Evolutionary conservation across 371 early-diverging fungal genomes (phyloP).

Genomic region (Synchytrium microbalum): DNA sequence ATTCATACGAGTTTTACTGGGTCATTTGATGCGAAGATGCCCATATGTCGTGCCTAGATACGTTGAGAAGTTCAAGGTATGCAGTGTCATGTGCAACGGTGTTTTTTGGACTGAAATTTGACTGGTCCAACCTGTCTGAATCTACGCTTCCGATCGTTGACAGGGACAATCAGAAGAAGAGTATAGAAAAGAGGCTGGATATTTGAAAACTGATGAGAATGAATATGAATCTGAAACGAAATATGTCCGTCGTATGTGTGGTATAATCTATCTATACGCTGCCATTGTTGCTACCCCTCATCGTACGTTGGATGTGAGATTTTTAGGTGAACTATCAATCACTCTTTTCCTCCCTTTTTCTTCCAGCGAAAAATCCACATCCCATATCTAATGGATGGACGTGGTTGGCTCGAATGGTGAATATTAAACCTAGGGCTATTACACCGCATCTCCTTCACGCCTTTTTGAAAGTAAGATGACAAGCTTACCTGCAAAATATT

Average conservation of each 20-base stretch:
- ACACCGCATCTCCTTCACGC: conserved; percentile 57
- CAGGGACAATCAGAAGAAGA: conserved; percentile 33
- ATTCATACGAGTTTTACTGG: conserved; percentile 60
- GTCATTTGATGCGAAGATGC: conserved; percentile 68
- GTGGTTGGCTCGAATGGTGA: conserved; percentile 71
- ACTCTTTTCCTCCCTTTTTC: neutral
- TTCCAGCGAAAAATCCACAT: neutral
- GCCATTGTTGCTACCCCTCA: conserved; percentile 64
- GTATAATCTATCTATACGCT: conserved; percentile 64
- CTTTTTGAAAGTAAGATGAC: conserved; percentile 52
- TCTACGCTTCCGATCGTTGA: neutral
- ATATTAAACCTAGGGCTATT: conserved; percentile 62
- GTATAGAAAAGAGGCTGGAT: conserved; percentile 36
- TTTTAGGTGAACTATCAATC: neutral
- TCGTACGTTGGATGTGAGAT: conserved; percentile 9
- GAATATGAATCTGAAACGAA: conserved; percentile 33
- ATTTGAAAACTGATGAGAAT: conserved; percentile 41
- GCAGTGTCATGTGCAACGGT: no score
- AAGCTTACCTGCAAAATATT: conserved; percentile 27
- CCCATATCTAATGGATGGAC: conserved; percentile 61
- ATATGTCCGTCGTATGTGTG: conserved; percentile 62
- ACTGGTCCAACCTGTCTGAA: no score
- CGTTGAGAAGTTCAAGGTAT: conserved; percentile 44
- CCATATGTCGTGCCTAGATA: conserved; percentile 69
- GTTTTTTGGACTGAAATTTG: no score